Evolutionary conservation across 495 filamentous ascomycete species (phyloP).

Genomic region (Sphaerosporella brunnea): DNA sequence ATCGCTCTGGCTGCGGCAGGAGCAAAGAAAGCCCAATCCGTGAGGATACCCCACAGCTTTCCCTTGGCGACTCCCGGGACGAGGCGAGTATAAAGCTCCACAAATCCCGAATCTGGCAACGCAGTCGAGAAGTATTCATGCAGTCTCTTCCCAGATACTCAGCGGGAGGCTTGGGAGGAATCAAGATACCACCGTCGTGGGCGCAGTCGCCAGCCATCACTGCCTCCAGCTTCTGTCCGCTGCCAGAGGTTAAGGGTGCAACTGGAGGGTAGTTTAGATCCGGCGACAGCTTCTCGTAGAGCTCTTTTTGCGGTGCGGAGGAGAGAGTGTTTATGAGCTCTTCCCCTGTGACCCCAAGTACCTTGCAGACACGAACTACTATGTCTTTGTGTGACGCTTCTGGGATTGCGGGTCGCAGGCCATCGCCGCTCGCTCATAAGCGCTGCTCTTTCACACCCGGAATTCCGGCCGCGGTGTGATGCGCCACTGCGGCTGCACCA

Average conservation of each 20-base stretch:
- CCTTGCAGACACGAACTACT: too few relatives aligned
- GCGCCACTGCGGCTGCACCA: slow-evolving; percentile 27
- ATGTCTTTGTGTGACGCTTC: too few relatives aligned
- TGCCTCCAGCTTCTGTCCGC: not conserved
- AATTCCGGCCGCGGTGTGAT: not conserved
- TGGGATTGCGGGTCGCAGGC: not conserved
- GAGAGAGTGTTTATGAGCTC: too few relatives aligned
- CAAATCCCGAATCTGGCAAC: not conserved
- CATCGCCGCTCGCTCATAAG: slow-evolving; percentile 8
- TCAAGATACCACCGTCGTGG: not conserved
- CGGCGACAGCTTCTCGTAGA: not conserved
- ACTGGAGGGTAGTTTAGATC: not conserved
- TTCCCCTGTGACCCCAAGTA: too few relatives aligned
- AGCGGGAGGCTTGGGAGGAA: not conserved
- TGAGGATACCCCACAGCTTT: not conserved
- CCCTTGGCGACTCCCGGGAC: too few relatives aligned
- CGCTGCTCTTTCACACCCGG: slow-evolving; percentile 2
- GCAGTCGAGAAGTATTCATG: not conserved
- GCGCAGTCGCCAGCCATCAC: not conserved
- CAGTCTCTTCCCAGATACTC: not conserved
- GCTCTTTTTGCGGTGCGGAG: not conserved
- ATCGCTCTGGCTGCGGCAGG: not conserved
- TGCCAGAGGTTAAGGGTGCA: not conserved
- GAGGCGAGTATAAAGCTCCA: not conserved
- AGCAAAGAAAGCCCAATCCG: not conserved